A percentile compares a stretch with the other conserved stretches of the same genome.
Evolutionary conservation across 176 grass and related monocot species (phyloP).

Genomic region (Guadua angustifolia): DNA sequence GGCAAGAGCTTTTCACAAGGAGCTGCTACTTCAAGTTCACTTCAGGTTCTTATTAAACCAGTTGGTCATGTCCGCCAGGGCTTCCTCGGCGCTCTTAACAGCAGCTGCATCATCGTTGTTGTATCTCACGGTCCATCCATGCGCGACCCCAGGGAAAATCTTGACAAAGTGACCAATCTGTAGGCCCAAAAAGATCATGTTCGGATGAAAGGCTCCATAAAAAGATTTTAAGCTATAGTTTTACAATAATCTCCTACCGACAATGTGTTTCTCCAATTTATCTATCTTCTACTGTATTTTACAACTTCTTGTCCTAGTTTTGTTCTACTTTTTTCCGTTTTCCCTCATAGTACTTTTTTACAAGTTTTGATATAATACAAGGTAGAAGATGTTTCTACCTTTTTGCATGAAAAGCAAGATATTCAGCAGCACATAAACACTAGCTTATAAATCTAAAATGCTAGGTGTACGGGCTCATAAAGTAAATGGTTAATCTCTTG

Average conservation of each 20-base stretch:
- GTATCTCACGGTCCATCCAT: conserved; percentile 74
- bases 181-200: no score
- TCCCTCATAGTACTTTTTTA: not conserved
- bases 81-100: conserved; percentile 63
- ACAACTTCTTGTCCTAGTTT: not conserved
- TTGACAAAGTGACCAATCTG: conserved; percentile 66
- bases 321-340: no score
- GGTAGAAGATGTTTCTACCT: not conserved
- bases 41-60: conserved; percentile 70
- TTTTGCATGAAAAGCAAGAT: not conserved
- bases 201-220: not conserved
- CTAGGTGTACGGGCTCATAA: not conserved
- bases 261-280: not conserved
- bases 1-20: not conserved
- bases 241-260: not conserved
- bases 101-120: conserved; percentile 44
- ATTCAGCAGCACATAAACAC: not conserved
- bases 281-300: not conserved
- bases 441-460: not conserved
- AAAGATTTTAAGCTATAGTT: not conserved
- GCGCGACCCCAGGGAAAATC: conserved; percentile 70
- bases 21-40: conserved; percentile 24
- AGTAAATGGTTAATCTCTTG: not conserved
- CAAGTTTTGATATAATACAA: not conserved
- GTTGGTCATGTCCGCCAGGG: conserved; percentile 49